Evolutionary conservation across 2,329 filamentous ascomycete genomes (phyloP), one percentile per base, ranked within the genome.

Genomic region (Trichophaea hybrida): DNA sequence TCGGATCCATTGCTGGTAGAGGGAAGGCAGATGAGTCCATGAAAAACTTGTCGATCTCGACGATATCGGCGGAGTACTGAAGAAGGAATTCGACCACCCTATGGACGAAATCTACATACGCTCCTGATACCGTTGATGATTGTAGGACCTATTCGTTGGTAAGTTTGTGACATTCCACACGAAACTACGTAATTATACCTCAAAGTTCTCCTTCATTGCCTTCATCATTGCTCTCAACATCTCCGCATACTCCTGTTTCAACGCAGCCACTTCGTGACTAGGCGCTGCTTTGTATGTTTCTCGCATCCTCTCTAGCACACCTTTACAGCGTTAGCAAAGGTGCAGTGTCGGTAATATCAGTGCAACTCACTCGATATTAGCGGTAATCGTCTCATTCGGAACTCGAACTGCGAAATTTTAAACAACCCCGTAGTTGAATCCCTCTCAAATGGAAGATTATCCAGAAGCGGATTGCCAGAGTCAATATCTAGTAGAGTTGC

Each of bases 21-120:
- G 81, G 81, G 67, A 84, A 84, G 0, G 75, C 74, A 1, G 74
- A 71, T 1, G 80, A 80, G 46, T 74, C 72, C 6, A 73, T 70
- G 54, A 72, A 68, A 65, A 76, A 77, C 64, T 74, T 75, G 63
- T 73, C 72, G 62, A 75, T 67, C 63, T 75, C 75, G 65, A 76
- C 70, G 59, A 77, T 76, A 68, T 81, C 77, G 35, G 75, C 73
- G 0, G 77, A 78, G 64, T 83, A 77, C 65, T 84, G 79, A 66
- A 84, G 81, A 51, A 84, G 69, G 61, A 78, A 78, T 17, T 77
- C 75, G 2, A 84, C 75, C 1, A 83, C 73, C 13, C 74, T 71
- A 60, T 84, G 81, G 4, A 83, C 80, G 66, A 84, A 83, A 7
- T 76, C 73, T 5, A 83, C 78, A 66, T 84, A 84, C 1, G 75